phyloP scores from a whole-genome alignment of 2,329 filamentous ascomycete genomes.

The Zymoseptoria ardabiliae region DNA sequence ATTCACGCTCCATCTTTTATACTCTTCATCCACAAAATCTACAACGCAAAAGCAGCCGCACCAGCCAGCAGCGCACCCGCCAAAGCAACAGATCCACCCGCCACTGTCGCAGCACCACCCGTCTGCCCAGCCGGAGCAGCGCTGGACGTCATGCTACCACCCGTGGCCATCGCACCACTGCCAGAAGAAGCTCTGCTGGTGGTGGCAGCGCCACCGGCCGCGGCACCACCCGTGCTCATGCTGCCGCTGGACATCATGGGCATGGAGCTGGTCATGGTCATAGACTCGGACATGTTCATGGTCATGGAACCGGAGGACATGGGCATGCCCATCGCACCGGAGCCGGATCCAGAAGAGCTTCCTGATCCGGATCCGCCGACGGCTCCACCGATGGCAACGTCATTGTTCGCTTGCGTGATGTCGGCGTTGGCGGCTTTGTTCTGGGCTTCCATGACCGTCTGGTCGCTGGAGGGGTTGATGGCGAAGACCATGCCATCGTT shows the following conservation, averaged over 20 bases:
- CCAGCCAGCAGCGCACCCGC: conserved; percentile 2
- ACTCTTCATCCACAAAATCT: not conserved
- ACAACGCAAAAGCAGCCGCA: conserved; percentile 4
- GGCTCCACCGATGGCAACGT: not conserved
- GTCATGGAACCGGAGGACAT: not conserved
- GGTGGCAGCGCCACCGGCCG: no score
- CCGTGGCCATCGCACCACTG: not conserved
- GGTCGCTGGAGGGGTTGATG: conserved; percentile 1
- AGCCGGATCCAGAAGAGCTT: not conserved
- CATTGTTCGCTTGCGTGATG: not conserved
- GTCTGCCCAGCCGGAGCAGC: not conserved
- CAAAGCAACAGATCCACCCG: not conserved
- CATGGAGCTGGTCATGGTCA: not conserved
- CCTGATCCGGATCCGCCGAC: not conserved
- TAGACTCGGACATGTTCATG: not conserved
- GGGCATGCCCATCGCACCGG: not conserved
- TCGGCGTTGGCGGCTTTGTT: not conserved
- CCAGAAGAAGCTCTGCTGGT: not conserved
- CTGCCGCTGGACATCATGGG: not conserved
- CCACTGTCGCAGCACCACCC: not conserved
- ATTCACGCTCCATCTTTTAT: not conserved
- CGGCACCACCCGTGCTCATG: not conserved
- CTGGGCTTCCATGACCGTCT: not conserved
- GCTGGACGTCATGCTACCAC: not conserved
- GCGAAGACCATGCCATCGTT: conserved; percentile 5